Evolutionary conservation across 768 basidiomycete species (phyloP).

Genomic region (Boletus bicolor): DNA sequence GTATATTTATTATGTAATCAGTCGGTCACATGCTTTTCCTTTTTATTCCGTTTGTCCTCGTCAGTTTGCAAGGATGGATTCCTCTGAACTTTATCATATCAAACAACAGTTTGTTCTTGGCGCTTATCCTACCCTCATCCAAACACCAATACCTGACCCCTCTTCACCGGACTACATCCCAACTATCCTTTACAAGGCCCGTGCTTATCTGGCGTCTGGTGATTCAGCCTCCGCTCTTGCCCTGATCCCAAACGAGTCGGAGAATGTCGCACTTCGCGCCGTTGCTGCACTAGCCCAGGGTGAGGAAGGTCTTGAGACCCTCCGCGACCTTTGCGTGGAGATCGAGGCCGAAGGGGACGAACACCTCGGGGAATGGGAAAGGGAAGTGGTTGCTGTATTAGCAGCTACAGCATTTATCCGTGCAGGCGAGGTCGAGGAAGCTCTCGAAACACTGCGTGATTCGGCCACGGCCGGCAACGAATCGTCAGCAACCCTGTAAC

Average conservation of each 20-base stretch:
- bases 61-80: slow-evolving; percentile 37
- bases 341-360: slow-evolving; percentile 71
- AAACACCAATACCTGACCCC: slow-evolving; percentile 53
- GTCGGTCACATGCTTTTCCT: no score
- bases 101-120: slow-evolving; percentile 78
- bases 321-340: slow-evolving; percentile 84
- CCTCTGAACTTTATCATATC: slow-evolving; percentile 61
- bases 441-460: slow-evolving; percentile 79
- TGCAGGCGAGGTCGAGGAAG: slow-evolving; percentile 88
- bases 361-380: slow-evolving; percentile 65
- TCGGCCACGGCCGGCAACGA: slow-evolving; percentile 76
- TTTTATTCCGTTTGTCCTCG: neutral
- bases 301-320: slow-evolving; percentile 67
- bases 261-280: slow-evolving; percentile 68
- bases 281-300: slow-evolving; percentile 66
- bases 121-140: slow-evolving; percentile 63
- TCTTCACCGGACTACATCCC: slow-evolving; percentile 62
- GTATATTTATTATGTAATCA: no score
- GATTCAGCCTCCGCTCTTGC: slow-evolving; percentile 54
- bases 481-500: slow-evolving; percentile 53
- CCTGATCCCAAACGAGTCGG: slow-evolving; percentile 54
- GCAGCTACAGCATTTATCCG: slow-evolving; percentile 85
- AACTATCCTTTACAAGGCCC: slow-evolving; percentile 72
- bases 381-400: slow-evolving; percentile 69
- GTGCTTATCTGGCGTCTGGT: slow-evolving; percentile 70